Base-by-base conservation (phyloP, 2,329 filamentous ascomycete species). In the Fusarium camptoceras region DNA sequence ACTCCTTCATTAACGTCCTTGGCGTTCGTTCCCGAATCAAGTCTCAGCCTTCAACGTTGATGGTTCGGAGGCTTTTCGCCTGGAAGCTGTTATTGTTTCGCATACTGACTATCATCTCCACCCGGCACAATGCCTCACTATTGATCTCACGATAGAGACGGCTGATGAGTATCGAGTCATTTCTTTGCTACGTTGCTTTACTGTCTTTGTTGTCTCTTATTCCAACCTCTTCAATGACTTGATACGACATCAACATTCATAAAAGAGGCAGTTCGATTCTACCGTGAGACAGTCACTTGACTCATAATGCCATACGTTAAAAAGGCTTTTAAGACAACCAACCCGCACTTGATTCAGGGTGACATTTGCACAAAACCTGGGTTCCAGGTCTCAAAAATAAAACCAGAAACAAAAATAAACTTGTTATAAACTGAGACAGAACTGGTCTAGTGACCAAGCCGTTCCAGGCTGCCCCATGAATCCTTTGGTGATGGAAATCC, bases 381-480 rank as follows among this genome's bases (percentile, higher is more conserved):
- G 61, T n/a, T 51, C n/a, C 4, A 41, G 18, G 49, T 28, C 34
- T 28, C 31, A 42, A 51, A 27, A 51, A 20, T 18, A 18, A 51
- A 27, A 27, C 27, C 10, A 51, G 22, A 41, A 27, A 41, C 10
- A 51, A 31, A 41, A 8, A 47, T 18, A 37, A 25, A 37, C 44
- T 44, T 61, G 65, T 66, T 41, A 48, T 50, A 69, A 47, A 48
- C n/a, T 66, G 54, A 72, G 61, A 71, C 69, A 70, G 22, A 37
- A 16, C 42, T 30, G 49, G 31, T 44, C 66, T 30, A 63, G 53
- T 70, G 62, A 67, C 42, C 53, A 41, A 37, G 12, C 14, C 43
- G 24, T 41, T 66, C 53, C 25, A 37, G 31, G n/a, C 10, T 55
- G 48, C 57, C 53, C 49, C 28, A 48, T 46, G 30, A 31, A 44